Conservation (phyloP, 2,329 filamentous ascomycete species). For the Aureobasidium sp. region DNA sequence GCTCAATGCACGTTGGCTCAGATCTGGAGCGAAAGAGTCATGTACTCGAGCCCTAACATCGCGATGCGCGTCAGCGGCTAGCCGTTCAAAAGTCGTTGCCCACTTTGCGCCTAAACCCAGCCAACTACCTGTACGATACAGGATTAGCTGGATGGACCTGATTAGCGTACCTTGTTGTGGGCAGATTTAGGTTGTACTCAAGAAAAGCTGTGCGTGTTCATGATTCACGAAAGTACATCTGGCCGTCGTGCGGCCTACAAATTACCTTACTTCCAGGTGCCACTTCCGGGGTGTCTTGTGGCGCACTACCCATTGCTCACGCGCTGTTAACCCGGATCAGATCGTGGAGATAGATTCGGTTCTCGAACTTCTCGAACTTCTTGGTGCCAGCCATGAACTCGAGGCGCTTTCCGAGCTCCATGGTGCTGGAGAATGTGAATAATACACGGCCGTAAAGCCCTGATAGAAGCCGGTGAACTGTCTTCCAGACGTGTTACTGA, state of each 20-base stretch:
- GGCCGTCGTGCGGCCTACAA: not conserved
- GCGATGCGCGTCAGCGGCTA: not conserved
- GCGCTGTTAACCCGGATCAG: not conserved
- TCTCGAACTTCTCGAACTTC: not conserved
- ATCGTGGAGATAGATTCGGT: not conserved
- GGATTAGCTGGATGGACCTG: not conserved
- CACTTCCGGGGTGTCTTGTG: not conserved
- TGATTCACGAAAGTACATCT: not conserved
- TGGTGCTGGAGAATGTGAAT: not conserved
- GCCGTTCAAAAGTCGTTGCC: conserved; percentile 3
- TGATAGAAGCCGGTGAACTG: not conserved
- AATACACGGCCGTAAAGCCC: not conserved
- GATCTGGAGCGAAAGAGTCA: not conserved
- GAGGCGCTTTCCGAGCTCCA: not conserved
- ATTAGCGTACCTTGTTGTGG: conserved; percentile 1
- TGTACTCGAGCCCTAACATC: not conserved
- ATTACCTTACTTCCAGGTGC: not conserved
- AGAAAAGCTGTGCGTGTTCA: not conserved
- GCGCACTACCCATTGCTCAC: not conserved
- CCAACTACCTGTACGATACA: not conserved
- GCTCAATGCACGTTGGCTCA: not conserved
- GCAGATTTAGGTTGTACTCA: not conserved
- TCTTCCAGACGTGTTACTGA: not conserved
- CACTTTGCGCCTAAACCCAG: not conserved
- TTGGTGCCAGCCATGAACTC: not conserved